Base-by-base conservation (phyloP, 805 yeast genomes). In the Kluyveromyces siamensis region DNA sequence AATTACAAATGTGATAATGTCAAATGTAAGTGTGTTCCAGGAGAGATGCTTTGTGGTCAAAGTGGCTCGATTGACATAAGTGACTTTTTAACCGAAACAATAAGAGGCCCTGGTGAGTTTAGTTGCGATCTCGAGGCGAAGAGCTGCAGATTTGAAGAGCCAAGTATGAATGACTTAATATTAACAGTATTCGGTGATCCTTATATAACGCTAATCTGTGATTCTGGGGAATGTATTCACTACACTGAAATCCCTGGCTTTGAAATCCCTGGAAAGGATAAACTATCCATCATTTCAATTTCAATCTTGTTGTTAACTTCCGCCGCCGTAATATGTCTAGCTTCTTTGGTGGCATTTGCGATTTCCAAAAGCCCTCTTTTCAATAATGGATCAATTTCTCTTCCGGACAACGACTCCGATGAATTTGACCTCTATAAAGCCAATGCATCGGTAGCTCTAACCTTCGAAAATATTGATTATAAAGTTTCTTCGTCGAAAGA, bases 111-210 rank as follows among this genome's bases (percentile, higher is more conserved):
- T 0, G 99, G 96, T 33, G 90, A 85, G 53, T 89, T 93, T 59
- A 69, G 80, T 3, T 93, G 99, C 69, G 87, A 88, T 63, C 64
- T 86, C 19, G 64, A 68, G 6, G 63, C 75, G 14, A 77, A 73
- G 40, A 67, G 72, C 42, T 93, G 99, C 69, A 73, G 73, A 43
- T 93, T 93, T 60, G 83, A 91, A 2, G 99, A 93, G 62, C 98
- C 99, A 41, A 83, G 93, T 48, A 91, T 93, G 97, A 87, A 93
- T 68, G 95, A 87, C 55, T 74, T 93, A 59, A 93, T 93, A 49
- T 74, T 80, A 50, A 81, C 87, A 8, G 95, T 93, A 2, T 93
- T 93, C 69, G 99, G 99, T n/a, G 99, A 93, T 62, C 87, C 91
- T 1, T 76, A 80, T 55, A 93, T 93, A 60, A 83, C 90, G 1